Evolutionary conservation across 2,329 filamentous ascomycete species (phyloP).

Genomic region (Alternaria consortialis): DNA sequence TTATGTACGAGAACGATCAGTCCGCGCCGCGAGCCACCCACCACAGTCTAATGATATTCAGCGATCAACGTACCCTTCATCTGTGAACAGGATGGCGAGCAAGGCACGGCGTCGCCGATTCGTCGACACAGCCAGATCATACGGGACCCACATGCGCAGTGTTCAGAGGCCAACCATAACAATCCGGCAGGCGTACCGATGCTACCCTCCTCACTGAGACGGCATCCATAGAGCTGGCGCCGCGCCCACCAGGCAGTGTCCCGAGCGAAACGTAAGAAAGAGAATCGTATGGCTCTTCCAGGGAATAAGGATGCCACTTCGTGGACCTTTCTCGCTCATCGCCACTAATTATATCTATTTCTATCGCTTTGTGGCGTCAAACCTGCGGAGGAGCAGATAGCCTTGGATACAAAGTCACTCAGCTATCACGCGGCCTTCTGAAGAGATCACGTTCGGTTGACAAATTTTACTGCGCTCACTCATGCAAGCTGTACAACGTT

Average conservation of each 20-base stretch:
- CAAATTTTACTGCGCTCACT: not conserved
- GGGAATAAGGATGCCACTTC: not conserved
- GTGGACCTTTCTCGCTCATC: not conserved
- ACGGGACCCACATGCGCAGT: not conserved
- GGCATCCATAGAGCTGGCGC: not conserved
- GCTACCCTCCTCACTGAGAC: not conserved
- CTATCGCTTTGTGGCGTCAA: not conserved
- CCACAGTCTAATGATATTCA: not conserved
- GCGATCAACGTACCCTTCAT: not conserved
- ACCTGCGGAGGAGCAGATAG: not conserved
- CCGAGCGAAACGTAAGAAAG: not conserved
- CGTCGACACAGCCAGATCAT: not conserved
- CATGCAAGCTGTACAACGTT: not conserved
- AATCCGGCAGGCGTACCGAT: conserved; percentile 4
- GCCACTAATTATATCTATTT: not conserved
- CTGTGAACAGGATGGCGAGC: not conserved
- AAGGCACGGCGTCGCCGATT: conserved; percentile 2
- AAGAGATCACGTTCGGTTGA: not conserved
- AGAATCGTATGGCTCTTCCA: not conserved
- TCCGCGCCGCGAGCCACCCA: not conserved
- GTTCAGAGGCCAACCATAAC: not conserved
- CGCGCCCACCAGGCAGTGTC: not conserved
- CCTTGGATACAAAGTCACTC: not conserved
- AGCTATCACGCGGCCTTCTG: not conserved
- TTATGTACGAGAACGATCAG: not conserved